Percentiles rank a stretch among this genome's conserved stretches.
Evolutionary conservation across 83 land plant species (phyloP).

Genomic region (Isoetes engelmannii): DNA sequence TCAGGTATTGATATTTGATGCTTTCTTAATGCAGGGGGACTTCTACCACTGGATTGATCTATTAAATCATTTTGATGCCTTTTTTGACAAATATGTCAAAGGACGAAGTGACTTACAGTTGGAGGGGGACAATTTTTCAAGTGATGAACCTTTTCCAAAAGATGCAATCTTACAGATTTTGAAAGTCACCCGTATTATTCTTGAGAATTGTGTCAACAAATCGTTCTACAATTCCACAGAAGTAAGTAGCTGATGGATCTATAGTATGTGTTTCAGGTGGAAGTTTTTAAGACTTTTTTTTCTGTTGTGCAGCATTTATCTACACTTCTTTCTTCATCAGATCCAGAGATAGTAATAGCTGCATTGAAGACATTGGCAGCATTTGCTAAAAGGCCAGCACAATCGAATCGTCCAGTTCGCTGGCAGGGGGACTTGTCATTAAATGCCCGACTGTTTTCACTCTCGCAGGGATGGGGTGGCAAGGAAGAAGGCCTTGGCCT

Average conservation of each 20-base stretch:
- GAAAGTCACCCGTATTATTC: conserved; percentile 71
- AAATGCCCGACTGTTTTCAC: conserved; percentile 70
- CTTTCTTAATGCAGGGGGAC: conserved; percentile 62
- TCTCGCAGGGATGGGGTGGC: conserved; percentile 99
- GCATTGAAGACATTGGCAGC: conserved; percentile 82
- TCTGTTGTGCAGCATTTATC: conserved; percentile 70
- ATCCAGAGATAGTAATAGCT: conserved; percentile 91
- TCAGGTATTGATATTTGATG: conserved; percentile 5
- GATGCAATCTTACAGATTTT: conserved; percentile 76
- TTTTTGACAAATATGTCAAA: conserved; percentile 77
- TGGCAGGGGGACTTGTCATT: conserved; percentile 66
- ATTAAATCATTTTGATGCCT: conserved; percentile 80
- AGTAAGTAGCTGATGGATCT: conserved; percentile 32
- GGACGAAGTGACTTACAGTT: conserved; percentile 72
- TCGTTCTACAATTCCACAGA: conserved; percentile 78
- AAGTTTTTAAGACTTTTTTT: neutral
- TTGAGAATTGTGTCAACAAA: conserved; percentile 88
- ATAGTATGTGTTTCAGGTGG: too few species aligned
- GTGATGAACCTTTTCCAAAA: conserved; percentile 60
- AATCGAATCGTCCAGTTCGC: conserved; percentile 75
- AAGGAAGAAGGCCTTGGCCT: conserved; percentile 98
- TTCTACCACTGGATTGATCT: conserved; percentile 93
- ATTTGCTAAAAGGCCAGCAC: conserved; percentile 82
- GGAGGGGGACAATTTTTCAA: conserved; percentile 57
- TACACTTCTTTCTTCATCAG: conserved; percentile 78